Conservation (phyloP, 2,329 filamentous ascomycete genomes). For the Escovopsis sp. region DNA sequence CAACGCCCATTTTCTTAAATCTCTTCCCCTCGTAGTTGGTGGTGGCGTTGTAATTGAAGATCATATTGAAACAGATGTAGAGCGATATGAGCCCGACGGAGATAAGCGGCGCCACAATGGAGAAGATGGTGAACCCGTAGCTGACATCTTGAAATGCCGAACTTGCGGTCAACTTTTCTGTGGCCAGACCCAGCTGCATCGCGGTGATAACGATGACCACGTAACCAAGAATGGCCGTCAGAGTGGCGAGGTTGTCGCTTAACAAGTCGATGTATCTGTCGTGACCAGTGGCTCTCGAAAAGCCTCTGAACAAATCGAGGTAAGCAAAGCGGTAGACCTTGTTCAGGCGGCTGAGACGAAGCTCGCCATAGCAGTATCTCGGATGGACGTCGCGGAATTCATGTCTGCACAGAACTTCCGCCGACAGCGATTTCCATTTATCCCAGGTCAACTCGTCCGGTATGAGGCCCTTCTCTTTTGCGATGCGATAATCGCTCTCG, state of each 20-base stretch:
- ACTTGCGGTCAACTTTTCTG: slow-evolving; percentile 17
- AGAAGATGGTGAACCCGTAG: slow-evolving; percentile 34
- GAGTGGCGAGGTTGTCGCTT: slow-evolving; percentile 25
- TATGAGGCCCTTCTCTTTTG: slow-evolving; percentile 19
- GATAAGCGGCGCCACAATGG: slow-evolving; percentile 25
- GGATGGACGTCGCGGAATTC: slow-evolving; percentile 15
- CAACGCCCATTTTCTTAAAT: neutral
- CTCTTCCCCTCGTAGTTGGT: neutral
- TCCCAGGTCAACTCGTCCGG: slow-evolving; percentile 21
- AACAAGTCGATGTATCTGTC: slow-evolving; percentile 25
- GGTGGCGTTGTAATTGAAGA: neutral
- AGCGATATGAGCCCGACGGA: slow-evolving; percentile 7
- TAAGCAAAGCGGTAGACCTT: slow-evolving; percentile 23
- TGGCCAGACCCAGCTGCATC: slow-evolving; percentile 33
- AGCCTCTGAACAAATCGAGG: slow-evolving; percentile 9
- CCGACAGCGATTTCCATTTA: slow-evolving; percentile 19
- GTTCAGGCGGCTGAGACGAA: slow-evolving; percentile 24
- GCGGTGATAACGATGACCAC: slow-evolving; percentile 30
- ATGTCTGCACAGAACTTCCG: slow-evolving; percentile 9
- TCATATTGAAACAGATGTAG: neutral
- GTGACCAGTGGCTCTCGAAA: slow-evolving; percentile 9
- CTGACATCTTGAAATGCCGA: slow-evolving; percentile 25
- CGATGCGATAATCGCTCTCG: slow-evolving; percentile 24
- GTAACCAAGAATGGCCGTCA: slow-evolving; percentile 26
- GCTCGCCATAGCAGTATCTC: slow-evolving; percentile 26